Evolutionary conservation across 2,329 filamentous ascomycete species (phyloP), one percentile per base, ranked within the genome.

Genomic region (Apiospora rasikravindrae): DNA sequence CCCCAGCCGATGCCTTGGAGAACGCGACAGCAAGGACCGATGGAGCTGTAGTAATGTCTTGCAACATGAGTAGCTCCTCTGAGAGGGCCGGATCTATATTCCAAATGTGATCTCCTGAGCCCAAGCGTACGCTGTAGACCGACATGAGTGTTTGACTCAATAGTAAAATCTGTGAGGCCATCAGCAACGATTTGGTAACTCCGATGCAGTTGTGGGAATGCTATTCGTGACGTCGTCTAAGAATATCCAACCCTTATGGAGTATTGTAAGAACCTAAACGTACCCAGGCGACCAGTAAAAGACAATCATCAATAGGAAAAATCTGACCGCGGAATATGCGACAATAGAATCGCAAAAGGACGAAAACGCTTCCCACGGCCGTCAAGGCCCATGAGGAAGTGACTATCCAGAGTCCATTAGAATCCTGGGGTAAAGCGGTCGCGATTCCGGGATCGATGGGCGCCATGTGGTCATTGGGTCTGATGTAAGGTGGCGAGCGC

Each of bases 1-100:
- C 70, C 5, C 77, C 79, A 26, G 81, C 80, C 4, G 79, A 80
- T 0, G 78, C 78, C 72, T 82, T 82, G 71, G 76, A 77, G 73
- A 74, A 77, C 16, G 77, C 76, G 49, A 77, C 77, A 3, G 77
- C 78, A 2, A 77, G 74, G 11, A 80, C 74, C 5, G 78, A 78
- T 1, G 57, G 57, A 13, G 57, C 57, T 1, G 57, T 64, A 4
- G 29, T 40, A 2, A 64, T 64, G 10, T 64, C 57, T 5, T n/a
- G 19, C 19, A 64, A 40, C 57, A 64, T 64, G 22, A 64, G 57
- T 6, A 64, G 33, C 10, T 2, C 19, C 24, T 40, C 57, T 5
- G 57, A 40, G 8, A 5, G 33, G 8, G 33, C 22, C 33, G 57
- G 57, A 13, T 19, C 29, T 8, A 64, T 14, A 13, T 64, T 40